A percentile compares a stretch with the other conserved stretches of the same genome.
Conservation (phyloP, 2,329 filamentous ascomycete species). For the Zasmidium cellare region DNA sequence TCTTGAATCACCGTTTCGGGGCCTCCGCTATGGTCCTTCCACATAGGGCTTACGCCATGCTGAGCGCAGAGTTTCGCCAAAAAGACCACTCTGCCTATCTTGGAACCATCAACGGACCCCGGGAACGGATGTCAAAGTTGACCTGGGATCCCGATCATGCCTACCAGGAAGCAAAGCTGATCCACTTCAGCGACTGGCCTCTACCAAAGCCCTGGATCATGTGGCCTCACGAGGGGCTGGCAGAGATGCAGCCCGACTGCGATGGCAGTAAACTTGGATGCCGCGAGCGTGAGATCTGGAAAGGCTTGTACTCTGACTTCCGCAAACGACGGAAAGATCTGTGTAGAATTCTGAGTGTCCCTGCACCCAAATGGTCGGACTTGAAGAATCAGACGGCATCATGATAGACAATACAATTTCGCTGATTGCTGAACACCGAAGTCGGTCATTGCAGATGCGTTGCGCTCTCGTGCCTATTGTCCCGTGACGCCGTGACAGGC, state of each 20-base stretch:
- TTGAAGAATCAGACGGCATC: constrained; percentile 21
- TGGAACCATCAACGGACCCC: constrained; percentile 50
- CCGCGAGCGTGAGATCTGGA: constrained; percentile 45
- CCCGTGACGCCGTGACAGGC: no score
- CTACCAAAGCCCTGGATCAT: constrained; percentile 65
- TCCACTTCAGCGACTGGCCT: constrained; percentile 73
- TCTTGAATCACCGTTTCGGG: constrained; percentile 63
- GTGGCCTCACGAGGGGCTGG: constrained; percentile 42
- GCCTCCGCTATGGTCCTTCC: constrained; percentile 64
- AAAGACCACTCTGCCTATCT: constrained; percentile 55
- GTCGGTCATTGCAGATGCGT: no score
- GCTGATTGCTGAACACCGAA: neutral
- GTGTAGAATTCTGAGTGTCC: constrained; percentile 34
- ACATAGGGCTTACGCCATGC: constrained; percentile 62
- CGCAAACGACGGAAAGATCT: constrained; percentile 42
- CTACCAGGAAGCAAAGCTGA: constrained; percentile 62
- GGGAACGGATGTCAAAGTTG: constrained; percentile 39
- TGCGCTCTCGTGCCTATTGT: no score
- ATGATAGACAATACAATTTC: neutral
- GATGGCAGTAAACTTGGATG: constrained; percentile 25
- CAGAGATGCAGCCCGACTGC: constrained; percentile 49
- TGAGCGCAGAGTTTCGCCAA: constrained; percentile 63
- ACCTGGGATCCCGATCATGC: constrained; percentile 60
- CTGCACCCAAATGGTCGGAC: constrained; percentile 31
- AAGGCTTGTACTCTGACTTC: constrained; percentile 47